These are phyloP conservation scores for Pseudogymnoascus sp. DNA, from an alignment of 2,329 filamentous ascomycete genomes.

Conservation along the genomic window DNA sequence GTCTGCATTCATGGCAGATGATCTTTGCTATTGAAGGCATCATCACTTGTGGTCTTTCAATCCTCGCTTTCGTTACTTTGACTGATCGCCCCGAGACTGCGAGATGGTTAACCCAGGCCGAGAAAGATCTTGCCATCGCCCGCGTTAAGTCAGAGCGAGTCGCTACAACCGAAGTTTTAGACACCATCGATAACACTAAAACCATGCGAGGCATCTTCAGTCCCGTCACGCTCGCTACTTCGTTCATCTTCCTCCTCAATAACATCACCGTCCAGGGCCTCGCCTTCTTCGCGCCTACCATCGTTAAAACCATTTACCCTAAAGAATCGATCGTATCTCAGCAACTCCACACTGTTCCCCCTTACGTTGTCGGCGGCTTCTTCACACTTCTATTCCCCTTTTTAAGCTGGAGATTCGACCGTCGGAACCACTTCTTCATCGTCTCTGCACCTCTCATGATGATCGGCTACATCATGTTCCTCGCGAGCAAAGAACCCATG, in stretches of 20 bases:
- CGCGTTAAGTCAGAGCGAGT: constrained; percentile 62
- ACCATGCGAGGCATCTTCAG: constrained; percentile 52
- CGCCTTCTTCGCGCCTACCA: constrained; percentile 56
- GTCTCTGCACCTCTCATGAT: constrained; percentile 54
- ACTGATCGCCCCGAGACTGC: constrained; percentile 63
- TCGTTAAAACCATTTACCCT: constrained; percentile 60
- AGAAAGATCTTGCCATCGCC: constrained; percentile 57
- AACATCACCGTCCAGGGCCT: constrained; percentile 60
- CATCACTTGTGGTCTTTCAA: constrained; percentile 46
- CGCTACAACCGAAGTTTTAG: constrained; percentile 52
- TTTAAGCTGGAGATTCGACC: constrained; percentile 51
- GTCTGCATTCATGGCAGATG: constrained; percentile 54
- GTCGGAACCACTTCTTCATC: constrained; percentile 52
- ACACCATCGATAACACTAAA: constrained; percentile 52
- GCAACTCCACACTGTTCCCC: constrained; percentile 62
- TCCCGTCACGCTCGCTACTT: constrained; percentile 49
- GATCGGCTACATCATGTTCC: constrained; percentile 62
- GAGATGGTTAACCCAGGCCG: constrained; percentile 53
- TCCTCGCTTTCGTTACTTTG: constrained; percentile 54
- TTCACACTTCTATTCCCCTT: constrained; percentile 55
- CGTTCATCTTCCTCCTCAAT: constrained; percentile 36
- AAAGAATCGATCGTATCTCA: constrained; percentile 47
- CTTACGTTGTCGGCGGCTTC: constrained; percentile 59
- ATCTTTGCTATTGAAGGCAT: constrained; percentile 66
- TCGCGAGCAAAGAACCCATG: constrained; percentile 42